Conservation (phyloP, 2,329 filamentous ascomycete species). For the Venturia carpophila region DNA sequence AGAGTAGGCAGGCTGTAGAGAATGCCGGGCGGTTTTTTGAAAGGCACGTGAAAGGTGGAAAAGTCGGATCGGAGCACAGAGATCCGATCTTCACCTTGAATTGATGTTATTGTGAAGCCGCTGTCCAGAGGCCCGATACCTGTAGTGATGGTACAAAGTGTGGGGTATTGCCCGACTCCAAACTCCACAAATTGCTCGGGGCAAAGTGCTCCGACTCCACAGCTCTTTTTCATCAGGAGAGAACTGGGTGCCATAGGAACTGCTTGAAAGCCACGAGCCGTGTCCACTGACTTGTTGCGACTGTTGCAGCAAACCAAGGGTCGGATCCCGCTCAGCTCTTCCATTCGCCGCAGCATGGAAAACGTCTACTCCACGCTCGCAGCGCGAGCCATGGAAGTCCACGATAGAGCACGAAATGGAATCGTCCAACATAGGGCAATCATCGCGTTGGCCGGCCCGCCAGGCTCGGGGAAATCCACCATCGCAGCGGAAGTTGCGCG, state of each 20-base stretch:
- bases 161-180: no score
- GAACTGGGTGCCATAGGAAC: not conserved
- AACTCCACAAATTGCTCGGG: not conserved
- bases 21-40: no score
- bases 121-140: not conserved
- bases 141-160: no score
- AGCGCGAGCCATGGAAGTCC: constrained; percentile 8
- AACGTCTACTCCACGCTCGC: constrained; percentile 2
- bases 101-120: not conserved
- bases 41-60: not conserved
- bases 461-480: constrained; percentile 80
- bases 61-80: not conserved
- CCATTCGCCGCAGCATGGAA: not conserved
- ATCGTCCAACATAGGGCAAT: not conserved
- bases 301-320: not conserved
- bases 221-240: not conserved
- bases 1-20: not conserved
- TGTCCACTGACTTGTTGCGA: not conserved
- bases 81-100: constrained; percentile 2
- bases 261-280: not conserved
- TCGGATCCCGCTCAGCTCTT: not conserved
- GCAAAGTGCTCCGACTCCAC: not conserved
- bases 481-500: constrained; percentile 62
- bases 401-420: not conserved
- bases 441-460: constrained; percentile 82